Evolutionary conservation across 2,329 filamentous ascomycete species (phyloP), one percentile per base, ranked within the genome.

Genomic region (Aureobasidium sp.): DNA sequence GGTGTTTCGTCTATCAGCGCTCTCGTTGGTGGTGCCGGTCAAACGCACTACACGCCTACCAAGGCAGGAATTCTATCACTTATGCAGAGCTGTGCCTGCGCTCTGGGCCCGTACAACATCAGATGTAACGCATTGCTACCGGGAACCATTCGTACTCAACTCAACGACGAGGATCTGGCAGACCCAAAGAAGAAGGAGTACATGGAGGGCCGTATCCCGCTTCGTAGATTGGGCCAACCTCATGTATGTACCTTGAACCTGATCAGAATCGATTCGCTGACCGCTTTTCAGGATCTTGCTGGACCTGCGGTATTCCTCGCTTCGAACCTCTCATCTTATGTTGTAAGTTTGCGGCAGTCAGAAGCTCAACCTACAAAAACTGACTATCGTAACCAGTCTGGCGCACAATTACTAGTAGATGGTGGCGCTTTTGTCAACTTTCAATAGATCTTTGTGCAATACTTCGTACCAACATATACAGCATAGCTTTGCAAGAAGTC

Each of bases 361-460:
- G 15, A 10, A 12, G 27, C 9, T 32, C 15, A 3, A 13, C 3
- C 2, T 39, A n/a, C 13, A 26, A 24, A 15, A 17, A 59, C 24
- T 62, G 37, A 15, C 61, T 55, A 57, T 50, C 53, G 61, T 26
- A 52, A 20, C 32, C 61, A 81, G 76, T 93, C 86, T 63, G 91
- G 91, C 0, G 87, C 90, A 17, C 90, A 94, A 75, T 71, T 96
- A 67, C 74, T 96, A 65, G 92, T 96, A 15, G 92, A 96, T 75
- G 92, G 92, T 12, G 92, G 92, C 0, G 73, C 93, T 65, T 96
- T 94, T 79, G 92, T 96, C 17, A 96, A 96, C 75, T 77, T 96
- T 68, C 90, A 94, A 75, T 93, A 59, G 39, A 34, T 9, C n/a
- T 24, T 20, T 27, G 8, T 8, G 15, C 36, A 37, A 17, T 37